Conservation (phyloP, 768 basidiomycete species). For the Dioszegia hungarica region DNA sequence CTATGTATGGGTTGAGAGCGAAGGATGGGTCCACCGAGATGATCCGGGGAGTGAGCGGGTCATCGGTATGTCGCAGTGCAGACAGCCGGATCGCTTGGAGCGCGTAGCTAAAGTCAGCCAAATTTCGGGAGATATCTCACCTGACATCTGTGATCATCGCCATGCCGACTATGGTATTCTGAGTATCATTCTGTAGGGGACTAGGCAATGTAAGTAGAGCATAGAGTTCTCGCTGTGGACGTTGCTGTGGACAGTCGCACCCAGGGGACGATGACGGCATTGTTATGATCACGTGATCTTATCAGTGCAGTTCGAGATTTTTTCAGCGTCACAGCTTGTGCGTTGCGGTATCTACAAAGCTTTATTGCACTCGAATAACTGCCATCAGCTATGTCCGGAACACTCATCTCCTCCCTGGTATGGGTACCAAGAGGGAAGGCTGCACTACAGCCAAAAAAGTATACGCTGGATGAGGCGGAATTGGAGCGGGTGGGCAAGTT, state of each 20-base stretch:
- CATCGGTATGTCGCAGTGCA: slow-evolving; percentile 82
- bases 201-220: neutral
- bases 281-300: neutral
- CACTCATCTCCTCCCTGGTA: slow-evolving; percentile 45
- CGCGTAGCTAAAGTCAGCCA: slow-evolving; percentile 56
- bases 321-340: no score
- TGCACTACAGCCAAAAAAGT: slow-evolving; percentile 70
- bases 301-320: no score
- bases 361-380: no score
- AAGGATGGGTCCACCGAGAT: slow-evolving; percentile 71
- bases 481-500: slow-evolving; percentile 82
- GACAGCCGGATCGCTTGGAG: slow-evolving; percentile 80
- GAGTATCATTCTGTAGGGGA: neutral
- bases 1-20: slow-evolving; percentile 74
- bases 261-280: no score
- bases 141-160: slow-evolving; percentile 46
- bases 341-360: no score
- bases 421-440: slow-evolving; percentile 80
- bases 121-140: slow-evolving; percentile 20
- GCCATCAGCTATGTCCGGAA: slow-evolving; percentile 49
- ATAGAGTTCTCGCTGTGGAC: no score
- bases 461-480: slow-evolving; percentile 84
- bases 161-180: slow-evolving; percentile 27
- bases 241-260: no score
- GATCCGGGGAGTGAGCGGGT: slow-evolving; percentile 74